Conservation (phyloP, 352 stramenopile species). For the Aphanomyces cochlioides region DNA sequence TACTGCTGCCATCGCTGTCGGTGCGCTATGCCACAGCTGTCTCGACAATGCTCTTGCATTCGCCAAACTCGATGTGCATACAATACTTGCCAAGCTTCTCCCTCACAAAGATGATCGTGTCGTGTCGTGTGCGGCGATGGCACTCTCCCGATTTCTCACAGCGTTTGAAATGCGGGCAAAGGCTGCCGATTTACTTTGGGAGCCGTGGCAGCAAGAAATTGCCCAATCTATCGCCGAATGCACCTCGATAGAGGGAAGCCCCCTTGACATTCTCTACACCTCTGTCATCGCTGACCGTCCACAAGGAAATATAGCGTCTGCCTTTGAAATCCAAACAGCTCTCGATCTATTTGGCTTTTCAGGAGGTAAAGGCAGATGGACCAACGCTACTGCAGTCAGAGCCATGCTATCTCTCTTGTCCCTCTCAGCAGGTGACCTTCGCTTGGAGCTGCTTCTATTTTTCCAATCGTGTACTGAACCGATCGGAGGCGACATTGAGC, state of each 20-base stretch:
- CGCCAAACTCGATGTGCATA: constrained; percentile 28
- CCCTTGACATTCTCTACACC: constrained; percentile 10
- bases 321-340: constrained; percentile 22
- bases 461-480: constrained; percentile 25
- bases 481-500: constrained; percentile 10
- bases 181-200: not conserved
- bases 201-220: constrained; percentile 15
- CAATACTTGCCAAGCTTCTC: constrained; percentile 20
- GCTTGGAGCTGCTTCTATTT: constrained; percentile 20
- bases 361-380: not conserved
- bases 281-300: not conserved
- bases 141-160: constrained; percentile 11
- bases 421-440: not conserved
- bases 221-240: constrained; percentile 3
- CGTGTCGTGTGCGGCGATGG: constrained; percentile 14
- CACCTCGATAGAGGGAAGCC: not conserved
- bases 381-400: not conserved
- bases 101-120: constrained; percentile 21
- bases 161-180: constrained; percentile 5
- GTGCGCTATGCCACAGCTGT: constrained; percentile 7
- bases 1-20: constrained; percentile 24
- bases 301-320: not conserved
- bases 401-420: not conserved
- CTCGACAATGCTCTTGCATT: constrained; percentile 21
- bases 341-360: constrained; percentile 16